Evolutionary conservation across 176 grass and related monocot species (phyloP), one percentile per base, ranked within the genome.

Genomic region (Lolium perenne): DNA sequence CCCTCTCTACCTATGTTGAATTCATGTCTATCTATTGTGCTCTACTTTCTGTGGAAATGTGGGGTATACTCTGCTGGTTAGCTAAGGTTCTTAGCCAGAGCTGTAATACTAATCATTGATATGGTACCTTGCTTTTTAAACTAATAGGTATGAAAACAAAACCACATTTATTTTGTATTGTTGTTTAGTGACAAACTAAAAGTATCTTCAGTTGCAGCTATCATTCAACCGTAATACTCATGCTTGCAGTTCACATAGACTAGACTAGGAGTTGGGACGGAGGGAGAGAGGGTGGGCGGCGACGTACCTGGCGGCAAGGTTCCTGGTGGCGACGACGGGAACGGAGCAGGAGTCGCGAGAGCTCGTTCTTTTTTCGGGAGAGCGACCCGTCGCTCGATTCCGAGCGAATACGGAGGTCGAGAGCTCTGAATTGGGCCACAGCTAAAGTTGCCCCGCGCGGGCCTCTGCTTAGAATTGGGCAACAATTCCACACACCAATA

Each of bases 1-100:
- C 82, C 69, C 50, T 82, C 73, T 86, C 70, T 84, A 66, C 69
- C 18, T 88, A 66, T 65, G 47, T 35, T 1, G 15, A 55, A 67
- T 78, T 77, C 12, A 0, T 35, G 60, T 84, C 18, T 74, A 21
- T 79, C 32, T 74, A n/a, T 22, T 48, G 54, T 88, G 69, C 49
- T 76, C 8, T 82, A 38, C 48, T 53, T 57, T 10, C 76, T 50
- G 26, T 55, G 43, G 70, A n/a, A 65, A 35, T 80, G 70, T 41
- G 80, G 25, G 51, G 81, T 65, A 54, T 86, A 56, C 48, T 67
- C 7, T 67, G 49, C 69, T 59, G 71, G 78, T 74, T 76, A 54
- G 74, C 14, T 85, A 67, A 85, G 6, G 17, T 85, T 48, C n/a
- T 77, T 83, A 79, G 2, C 68, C 23, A 3, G 56, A 75, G 38